Conservation (phyloP, 2,329 filamentous ascomycete genomes). For the Pseudogymnoascus sp. region DNA sequence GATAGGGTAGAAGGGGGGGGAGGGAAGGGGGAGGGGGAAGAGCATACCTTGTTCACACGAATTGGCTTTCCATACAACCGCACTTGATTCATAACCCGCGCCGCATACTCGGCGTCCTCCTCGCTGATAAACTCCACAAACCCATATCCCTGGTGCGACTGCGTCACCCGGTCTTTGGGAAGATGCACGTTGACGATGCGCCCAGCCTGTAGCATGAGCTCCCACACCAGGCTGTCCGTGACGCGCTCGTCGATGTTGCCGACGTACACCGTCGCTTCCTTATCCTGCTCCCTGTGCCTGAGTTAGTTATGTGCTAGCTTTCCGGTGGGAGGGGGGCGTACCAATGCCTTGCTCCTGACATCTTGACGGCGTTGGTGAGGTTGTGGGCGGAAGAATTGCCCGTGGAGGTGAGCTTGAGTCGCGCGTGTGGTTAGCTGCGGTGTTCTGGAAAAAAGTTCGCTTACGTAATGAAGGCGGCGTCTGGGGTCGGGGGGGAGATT, state of each 20-base stretch:
- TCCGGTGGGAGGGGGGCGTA: constrained; percentile 32
- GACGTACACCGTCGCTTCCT: constrained; percentile 95
- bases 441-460: constrained; percentile 11
- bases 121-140: constrained; percentile 98
- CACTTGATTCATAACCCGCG: constrained; percentile 93
- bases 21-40: neutral
- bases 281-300: constrained; percentile 79
- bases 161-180: constrained; percentile 94
- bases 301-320: neutral
- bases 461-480: constrained; percentile 13
- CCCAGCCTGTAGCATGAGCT: constrained; percentile 96
- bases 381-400: constrained; percentile 7
- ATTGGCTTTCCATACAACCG: constrained; percentile 90
- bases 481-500: neutral
- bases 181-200: constrained; percentile 97
- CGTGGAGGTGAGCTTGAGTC: constrained; percentile 3
- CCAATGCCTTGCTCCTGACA: constrained; percentile 60
- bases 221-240: constrained; percentile 83
- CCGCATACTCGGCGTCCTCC: constrained; percentile 92
- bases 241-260: constrained; percentile 98
- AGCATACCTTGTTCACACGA: constrained; percentile 80
- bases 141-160: constrained; percentile 94
- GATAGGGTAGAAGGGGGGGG: too few species aligned
- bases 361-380: constrained; percentile 22
- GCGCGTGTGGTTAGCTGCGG: neutral